Evolutionary conservation across 164 flowering plant genomes (phyloP).

Genomic region (Vitis vinifera): ASM3070453v1 NC_081811.1:11596001-11596500

Average conservation of each 20-base stretch:
- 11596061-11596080: slow-evolving; percentile 1
- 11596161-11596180: no score
- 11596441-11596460: no score
- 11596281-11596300: no score
- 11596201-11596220: not conserved
- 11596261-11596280: no score
- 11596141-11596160: not conserved
- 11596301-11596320: not conserved
- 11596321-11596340: not conserved
- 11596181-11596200: no score
- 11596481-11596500: no score
- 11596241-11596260: not conserved
- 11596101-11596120: not conserved
- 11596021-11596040: not conserved
- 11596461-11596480: no score
- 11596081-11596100: not conserved
- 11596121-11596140: slow-evolving; percentile 1
- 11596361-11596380: not conserved
- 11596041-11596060: not conserved
- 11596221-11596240: not conserved
- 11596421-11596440: no score
- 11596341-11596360: not conserved
- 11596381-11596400: not conserved
- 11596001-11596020: not conserved
- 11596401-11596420: no score